Percentiles rank a stretch among this genome's conserved stretches.
These are phyloP conservation scores for Colletotrichum sp. DNA, from an alignment of 2,329 filamentous ascomycete species.

Conservation along the genomic window DNA sequence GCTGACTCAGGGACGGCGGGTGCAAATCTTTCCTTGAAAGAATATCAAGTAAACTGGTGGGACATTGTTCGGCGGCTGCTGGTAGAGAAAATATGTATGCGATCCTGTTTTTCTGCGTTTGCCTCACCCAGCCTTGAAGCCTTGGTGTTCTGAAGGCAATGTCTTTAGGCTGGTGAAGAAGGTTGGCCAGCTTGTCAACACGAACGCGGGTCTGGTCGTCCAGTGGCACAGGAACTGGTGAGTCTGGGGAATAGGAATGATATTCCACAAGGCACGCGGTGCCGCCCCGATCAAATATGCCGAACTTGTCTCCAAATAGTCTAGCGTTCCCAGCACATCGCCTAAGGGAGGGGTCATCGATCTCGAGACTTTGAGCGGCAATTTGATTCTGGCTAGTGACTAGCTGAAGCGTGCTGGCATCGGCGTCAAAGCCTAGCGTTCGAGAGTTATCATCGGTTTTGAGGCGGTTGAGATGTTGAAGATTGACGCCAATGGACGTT, in stretches of 20 bases:
- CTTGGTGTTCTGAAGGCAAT: background rate
- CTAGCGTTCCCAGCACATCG: accelerated
- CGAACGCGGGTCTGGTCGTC: background rate
- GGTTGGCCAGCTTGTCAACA: background rate
- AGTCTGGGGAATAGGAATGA: background rate
- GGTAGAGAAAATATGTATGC: background rate
- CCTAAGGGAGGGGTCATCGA: accelerated
- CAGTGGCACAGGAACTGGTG: background rate
- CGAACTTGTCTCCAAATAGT: accelerated
- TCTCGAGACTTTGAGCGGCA: accelerated
- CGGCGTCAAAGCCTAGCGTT: background rate
- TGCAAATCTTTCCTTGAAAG: accelerated
- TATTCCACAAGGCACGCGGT: background rate
- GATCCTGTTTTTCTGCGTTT: background rate
- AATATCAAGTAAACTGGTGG: background rate
- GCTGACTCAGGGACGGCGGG: background rate
- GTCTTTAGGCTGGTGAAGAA: background rate
- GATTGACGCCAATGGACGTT: background rate
- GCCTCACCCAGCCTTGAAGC: accelerated
- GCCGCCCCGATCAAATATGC: background rate
- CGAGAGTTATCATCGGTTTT: background rate
- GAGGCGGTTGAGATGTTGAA: background rate
- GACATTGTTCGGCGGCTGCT: accelerated
- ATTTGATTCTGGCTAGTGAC: accelerated
- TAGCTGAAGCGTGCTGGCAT: background rate